Evolutionary conservation across 140 eudicot genomes (phyloP), one percentile per base, ranked within the genome.

Genomic region (Erigeron philadelphicus): DNA sequence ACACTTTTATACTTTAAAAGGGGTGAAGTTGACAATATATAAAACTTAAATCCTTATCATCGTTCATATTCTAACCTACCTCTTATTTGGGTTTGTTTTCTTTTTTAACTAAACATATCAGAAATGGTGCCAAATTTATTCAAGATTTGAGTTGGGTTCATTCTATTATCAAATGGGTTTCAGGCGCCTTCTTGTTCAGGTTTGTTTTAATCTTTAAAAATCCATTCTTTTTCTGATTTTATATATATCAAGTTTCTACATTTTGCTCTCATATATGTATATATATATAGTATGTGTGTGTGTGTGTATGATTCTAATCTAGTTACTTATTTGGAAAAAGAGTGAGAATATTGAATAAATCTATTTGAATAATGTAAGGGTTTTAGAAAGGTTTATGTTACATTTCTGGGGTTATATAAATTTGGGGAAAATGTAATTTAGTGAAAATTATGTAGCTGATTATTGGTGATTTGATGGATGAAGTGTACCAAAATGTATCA

Each of bases 181-280:
- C 3, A 23, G 69, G 71, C 77, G 62, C 77, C 61, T 72, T 49
- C 45, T 72, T 8, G 2, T 64, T n/a, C 72, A 61, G 81, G 81
- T 76, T 70, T 35, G 76, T 76, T 70, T 13, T 12, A 3, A 54
- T 18, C 53, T 53, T 9, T 12, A 31, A 31, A 31, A 31, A 31
- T 31, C 38, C 38, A 31, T 31, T 31, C 38, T 0, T 31, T 31
- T 31, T 31, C 38, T 31, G 38, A 31, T 31, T 31, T 31, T 31
- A 31, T 31, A 31, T 31, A 31, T 31, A 31, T 2, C 38, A 31
- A 31, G 38, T 31, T 31, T 4, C 38, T 31, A 2, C 38, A 31
- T 31, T 31, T n/a, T 50, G 48, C n/a, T n/a, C 9, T 61, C 7
- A 11, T 53, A 23, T 35, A 23, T 69, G 25, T 31, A 7, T 41